Evolutionary conservation across 2,329 filamentous ascomycete species (phyloP), one percentile per base, ranked within the genome.

Genomic region (Chrysosporium keratinophilum): DNA sequence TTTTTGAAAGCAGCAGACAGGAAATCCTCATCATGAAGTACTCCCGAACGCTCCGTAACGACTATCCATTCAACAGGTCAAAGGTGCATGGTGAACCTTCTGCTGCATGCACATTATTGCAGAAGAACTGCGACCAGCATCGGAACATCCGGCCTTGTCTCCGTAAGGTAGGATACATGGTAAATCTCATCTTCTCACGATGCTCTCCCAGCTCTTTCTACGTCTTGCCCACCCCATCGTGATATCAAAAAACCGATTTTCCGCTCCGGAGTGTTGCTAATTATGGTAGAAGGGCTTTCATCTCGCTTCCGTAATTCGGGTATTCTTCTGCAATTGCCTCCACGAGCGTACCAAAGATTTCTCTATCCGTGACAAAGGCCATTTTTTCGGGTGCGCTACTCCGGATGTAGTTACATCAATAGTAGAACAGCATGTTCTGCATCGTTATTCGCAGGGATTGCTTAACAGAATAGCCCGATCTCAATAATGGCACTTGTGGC

Each of bases 401-500:
- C 23, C 23, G 3, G 23, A 28, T 28, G 23, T 28, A 28, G 23
- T 28, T 7, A 28, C 23, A 28, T n/a, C n/a, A n/a, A n/a, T n/a
- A n/a, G n/a, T 28, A 28, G 23, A 28, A 7, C 23, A 28, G 23
- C 23, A 28, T 43, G 49, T 43, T 28, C 49, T 51, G 49, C 41
- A 51, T 43, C n/a, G 23, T 34, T 41, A n/a, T 23, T 28, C 23
- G 15, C 41, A 51, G n/a, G 49, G 49, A 44, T 43, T 15, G 40
- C 28, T 28, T 28, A 43, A 20, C 35, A 17, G 35, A 44, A 44
- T 51, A 43, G 39, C 49, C 49, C 49, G 49, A 51, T 51, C 49
- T 20, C 39, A 51, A 51, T 28, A n/a, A 28, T 35, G 33, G 49
- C 49, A 51, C 49, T 51, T 51, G 49, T 51, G 49, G 49, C 49